Base-by-base conservation (phyloP, 495 filamentous ascomycete species). In the Choiromyces venosus region DNA sequence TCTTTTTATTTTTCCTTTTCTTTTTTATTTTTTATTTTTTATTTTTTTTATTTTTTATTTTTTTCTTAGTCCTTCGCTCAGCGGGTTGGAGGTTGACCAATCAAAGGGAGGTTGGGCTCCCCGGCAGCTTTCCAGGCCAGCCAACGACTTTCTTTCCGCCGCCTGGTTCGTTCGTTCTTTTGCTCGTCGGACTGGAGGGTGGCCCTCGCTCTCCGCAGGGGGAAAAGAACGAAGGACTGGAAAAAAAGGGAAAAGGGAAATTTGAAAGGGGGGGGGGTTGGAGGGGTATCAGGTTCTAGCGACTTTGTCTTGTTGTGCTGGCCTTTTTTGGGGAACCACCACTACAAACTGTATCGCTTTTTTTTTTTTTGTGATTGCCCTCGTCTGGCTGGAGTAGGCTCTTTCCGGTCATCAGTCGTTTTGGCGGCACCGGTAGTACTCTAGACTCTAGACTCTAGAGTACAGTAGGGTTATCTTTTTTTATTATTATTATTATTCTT, bases 141-240 rank as follows among this genome's bases (percentile, higher is more conserved):
- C 69, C 75, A 76, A 76, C 74, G 68, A 76, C 74, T 66, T 16
- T 61, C 70, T 68, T 74, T 68, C 70, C 73, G 67, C 73, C 68
- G 75, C 74, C 68, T 77, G 75, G 75, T 77, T 76, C 75, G 75
- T 76, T 77, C 73, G n/a, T 29, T 61, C 52, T 9, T 61, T 29
- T 61, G 52, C 52, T 61, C 52, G 52, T 61, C 25, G 70, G 75
- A 77, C 75, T 77, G 74, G 75, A 77, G 75, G 75, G 75, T 77
- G 75, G 75, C 74, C 74, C 75, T 77, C 74, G 74, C 74, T 76
- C 74, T 76, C 74, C 71, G 71, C 71, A 76, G 74, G 66, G 72
- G 70, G 46, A 76, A 61, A 61, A 5, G 25, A 8, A 61, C 1
- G n/a, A 56, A 56, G 44, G 52, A 61, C 52, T 61, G 52, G 44